Evolutionary conservation across 176 grass and related monocot species (phyloP), one percentile per base, ranked within the genome.

Genomic region (Oryza glaberrima): DNA sequence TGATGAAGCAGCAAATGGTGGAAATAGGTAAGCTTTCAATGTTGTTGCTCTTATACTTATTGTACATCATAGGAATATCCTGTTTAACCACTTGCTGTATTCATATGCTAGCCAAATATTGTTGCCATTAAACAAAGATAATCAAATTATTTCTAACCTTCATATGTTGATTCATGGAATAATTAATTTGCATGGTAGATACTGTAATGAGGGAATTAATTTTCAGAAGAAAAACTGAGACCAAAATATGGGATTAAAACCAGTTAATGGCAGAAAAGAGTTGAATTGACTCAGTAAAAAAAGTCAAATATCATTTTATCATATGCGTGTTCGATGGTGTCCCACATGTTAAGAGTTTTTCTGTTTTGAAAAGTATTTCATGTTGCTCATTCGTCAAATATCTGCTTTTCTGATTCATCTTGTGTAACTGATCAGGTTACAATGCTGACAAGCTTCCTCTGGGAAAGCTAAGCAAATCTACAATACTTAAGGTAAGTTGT

Each of bases 1-100:
- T 98, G 95, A 95, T 98, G 95, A 98, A 90, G 80, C 95, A 98
- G 65, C 95, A 98, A 91, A 98, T 98, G 95, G 87, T 93, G 85
- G 95, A 98, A 92, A 98, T 98, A 84, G 95, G 95, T 93, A 93
- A 90, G 61, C 77, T 83, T 40, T 47, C 47, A 28, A 78, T 61
- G 3, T 30, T 66, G 22, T 82, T 69, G 11, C 38, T 23, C 47
- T 67, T 66, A 6, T 72, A 63, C 61, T 77, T 68, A 40, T 14
- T 30, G 32, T 22, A 51, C 32, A 85, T 71, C 76, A 76, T 70
- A 68, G 41, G 64, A 30, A 80, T 79, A 20, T 11, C 35, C 22
- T 78, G 15, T 64, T 32, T 25, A 35, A 26, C 38, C 63, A 36
- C 5, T 40, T 40, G 9, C 16, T 16, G 3, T 77, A 76, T 41